Conservation (phyloP, 2,329 filamentous ascomycete species). For the Trichoderma atroviride region DNA sequence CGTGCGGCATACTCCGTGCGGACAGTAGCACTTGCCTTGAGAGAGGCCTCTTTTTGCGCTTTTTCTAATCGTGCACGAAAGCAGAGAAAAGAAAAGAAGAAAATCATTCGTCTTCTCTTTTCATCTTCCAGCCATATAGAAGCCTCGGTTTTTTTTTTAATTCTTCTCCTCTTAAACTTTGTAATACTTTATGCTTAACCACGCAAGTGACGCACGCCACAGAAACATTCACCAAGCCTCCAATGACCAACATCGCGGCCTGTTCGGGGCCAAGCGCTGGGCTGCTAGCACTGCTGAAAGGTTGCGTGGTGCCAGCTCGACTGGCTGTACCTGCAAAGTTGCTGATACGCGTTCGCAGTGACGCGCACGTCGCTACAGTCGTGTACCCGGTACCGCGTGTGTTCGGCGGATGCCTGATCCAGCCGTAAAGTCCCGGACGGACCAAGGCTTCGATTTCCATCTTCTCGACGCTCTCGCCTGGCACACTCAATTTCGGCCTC, state of each 20-base stretch:
- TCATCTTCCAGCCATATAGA: not conserved
- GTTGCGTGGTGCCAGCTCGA: not conserved
- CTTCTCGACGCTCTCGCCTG: not conserved
- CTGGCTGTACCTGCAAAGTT: not conserved
- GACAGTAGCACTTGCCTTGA: not conserved
- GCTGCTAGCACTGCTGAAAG: not conserved
- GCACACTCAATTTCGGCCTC: not conserved
- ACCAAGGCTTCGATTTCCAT: not conserved
- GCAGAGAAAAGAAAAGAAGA: not conserved
- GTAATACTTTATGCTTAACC: not conserved
- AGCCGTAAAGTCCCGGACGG: conserved; percentile 3
- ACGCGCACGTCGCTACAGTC: not conserved
- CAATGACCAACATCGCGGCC: not conserved
- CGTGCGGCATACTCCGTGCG: not conserved
- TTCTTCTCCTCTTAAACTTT: not conserved
- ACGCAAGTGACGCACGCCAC: not conserved
- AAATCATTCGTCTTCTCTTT: not conserved
- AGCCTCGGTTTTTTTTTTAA: not conserved
- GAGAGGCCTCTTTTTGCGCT: not conserved
- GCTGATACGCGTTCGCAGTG: not conserved
- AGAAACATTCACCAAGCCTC: not conserved
- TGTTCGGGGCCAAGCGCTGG: not conserved
- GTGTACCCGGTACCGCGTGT: not conserved
- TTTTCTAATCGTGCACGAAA: no score
- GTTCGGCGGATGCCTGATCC: conserved; percentile 20